Evolutionary conservation across 192 early-diverging fungal genomes (phyloP), one percentile per base, ranked within the genome.

Genomic region (Coemansia sp.): DNA sequence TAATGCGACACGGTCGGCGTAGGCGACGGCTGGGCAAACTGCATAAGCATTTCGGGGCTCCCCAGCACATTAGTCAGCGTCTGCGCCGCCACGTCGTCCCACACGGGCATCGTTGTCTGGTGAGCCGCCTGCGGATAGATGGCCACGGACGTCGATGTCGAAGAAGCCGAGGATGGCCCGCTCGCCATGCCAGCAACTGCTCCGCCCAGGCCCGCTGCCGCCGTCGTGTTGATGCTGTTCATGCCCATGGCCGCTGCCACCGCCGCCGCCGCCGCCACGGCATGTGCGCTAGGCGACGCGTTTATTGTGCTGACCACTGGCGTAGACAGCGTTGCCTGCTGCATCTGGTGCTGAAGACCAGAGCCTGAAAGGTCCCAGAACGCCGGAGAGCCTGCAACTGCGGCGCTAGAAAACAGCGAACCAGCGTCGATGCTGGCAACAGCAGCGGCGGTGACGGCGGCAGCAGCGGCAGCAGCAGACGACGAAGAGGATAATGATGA

Each of bases 1-100:
- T 72, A 66, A 35, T 63, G 45, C 8, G 62, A 42, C 16, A 50
- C 59, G 10, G 69, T 61, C 18, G 52, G 66, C 22, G 66, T 54
- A 3, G 69, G 70, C 36, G 70, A 69, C 35, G 75, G 75, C 62
- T 72, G 75, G 28, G 61, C 75, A 16, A 78, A 51, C 50, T 61
- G 63, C 66, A 69, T 66, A 13, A 72, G 60, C 63, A 72, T 62
- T 2, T 78, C 75, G 16, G 75, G 50, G 53, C 63, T 64, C 0
- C 59, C 74, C 20, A 78, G 55, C 52, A 78, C 67, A 19, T 47
- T 57, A 6, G 59, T 55, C 53, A 78, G 45, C 57, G 75, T 54
- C 62, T 70, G 61, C 47, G 58, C 24, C 1, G 69, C 46, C n/a
- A 60, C 18, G 30, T 69, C 70, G 27, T 72, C 70, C 65, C 61